phyloP scores from a whole-genome alignment of 345 rosid species.

The Anastatica hierochuntica region DNA sequence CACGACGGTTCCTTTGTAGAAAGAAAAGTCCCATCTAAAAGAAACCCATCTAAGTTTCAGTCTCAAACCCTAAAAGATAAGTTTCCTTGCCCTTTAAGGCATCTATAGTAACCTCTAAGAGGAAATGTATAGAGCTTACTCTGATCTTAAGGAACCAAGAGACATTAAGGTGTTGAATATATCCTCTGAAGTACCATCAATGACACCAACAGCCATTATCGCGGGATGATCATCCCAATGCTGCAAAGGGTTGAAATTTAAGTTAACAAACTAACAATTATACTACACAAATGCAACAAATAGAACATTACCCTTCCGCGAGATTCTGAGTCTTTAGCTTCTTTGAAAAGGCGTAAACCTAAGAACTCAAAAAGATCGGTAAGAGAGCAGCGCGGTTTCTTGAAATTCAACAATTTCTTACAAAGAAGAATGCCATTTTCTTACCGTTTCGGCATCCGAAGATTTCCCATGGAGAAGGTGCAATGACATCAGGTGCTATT shows the following conservation, averaged over 20 bases:
- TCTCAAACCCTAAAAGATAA: no score
- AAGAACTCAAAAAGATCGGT: constrained; percentile 8
- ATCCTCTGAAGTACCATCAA: constrained; percentile 75
- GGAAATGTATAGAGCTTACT: constrained; percentile 76
- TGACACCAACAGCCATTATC: constrained; percentile 88
- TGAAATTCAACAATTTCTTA: background rate
- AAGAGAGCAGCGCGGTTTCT: background rate
- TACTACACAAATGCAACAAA: no score
- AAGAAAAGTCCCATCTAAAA: constrained; percentile 91
- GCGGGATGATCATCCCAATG: constrained; percentile 92
- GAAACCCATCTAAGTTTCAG: no score
- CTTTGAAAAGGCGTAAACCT: constrained; percentile 92
- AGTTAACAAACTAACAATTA: no score
- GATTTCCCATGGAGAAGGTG: constrained; percentile 91
- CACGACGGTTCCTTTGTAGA: constrained; percentile 54
- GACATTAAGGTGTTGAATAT: constrained; percentile 74
- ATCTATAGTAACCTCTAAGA: no score
- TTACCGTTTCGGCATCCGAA: constrained; percentile 93
- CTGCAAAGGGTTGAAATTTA: constrained; percentile 38
- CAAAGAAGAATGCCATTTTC: background rate
- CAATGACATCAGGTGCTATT: constrained; percentile 67
- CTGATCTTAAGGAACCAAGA: constrained; percentile 71
- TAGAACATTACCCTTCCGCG: constrained; percentile 40
- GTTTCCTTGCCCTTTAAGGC: no score
- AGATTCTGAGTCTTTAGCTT: constrained; percentile 71